These are phyloP conservation scores for Telopea speciosissima DNA, from an alignment of 177 flowering plant genomes.

Conservation along the genomic window DNA sequence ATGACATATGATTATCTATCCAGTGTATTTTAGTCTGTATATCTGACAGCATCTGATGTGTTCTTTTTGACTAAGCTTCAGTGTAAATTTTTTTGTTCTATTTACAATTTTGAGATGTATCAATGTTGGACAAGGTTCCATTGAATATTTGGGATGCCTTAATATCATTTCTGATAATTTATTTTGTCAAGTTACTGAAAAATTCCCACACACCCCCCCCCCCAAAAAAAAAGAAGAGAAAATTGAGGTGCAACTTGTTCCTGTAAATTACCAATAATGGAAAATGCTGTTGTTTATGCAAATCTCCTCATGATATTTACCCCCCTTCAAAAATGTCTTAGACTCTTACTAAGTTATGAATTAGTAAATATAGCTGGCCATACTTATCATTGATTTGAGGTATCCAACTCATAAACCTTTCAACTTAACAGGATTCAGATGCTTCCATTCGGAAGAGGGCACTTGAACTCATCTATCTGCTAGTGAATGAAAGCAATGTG, in stretches of 20 bases:
- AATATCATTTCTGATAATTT: no score
- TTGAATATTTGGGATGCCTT: background rate
- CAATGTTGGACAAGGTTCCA: background rate
- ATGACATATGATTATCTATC: background rate
- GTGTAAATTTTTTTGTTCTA: background rate
- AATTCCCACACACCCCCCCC: no score
- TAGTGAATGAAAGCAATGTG: slow-evolving; percentile 90
- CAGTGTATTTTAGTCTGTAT: background rate
- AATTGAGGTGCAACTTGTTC: no score
- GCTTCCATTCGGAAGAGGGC: slow-evolving; percentile 97
- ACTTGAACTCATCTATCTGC: slow-evolving; percentile 86
- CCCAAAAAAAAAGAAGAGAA: no score
- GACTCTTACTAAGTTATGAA: background rate
- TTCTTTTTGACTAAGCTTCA: no score
- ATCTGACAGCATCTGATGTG: background rate
- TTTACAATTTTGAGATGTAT: background rate
- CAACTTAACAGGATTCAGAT: slow-evolving; percentile 78
- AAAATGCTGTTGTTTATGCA: background rate
- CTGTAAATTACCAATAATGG: background rate
- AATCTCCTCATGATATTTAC: background rate
- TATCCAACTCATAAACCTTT: background rate
- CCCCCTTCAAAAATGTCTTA: background rate
- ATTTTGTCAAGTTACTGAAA: no score
- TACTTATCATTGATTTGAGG: background rate
- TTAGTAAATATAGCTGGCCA: background rate